Conservation (phyloP, 768 basidiomycete species). For the Piloderma croceum region DNA sequence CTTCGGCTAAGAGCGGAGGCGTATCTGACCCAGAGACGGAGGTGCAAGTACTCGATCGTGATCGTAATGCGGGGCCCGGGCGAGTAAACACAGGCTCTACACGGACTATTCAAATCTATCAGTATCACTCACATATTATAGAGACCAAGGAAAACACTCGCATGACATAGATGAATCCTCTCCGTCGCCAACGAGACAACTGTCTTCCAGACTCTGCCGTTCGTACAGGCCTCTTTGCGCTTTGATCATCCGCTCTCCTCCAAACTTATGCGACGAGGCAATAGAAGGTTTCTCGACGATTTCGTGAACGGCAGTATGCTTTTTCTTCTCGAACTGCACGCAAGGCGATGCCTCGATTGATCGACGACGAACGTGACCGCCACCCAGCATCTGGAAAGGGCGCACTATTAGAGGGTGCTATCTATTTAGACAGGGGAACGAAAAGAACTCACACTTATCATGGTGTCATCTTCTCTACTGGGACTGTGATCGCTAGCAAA, state of each 20-base stretch:
- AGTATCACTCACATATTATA: slow-evolving; percentile 6
- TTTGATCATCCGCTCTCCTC: slow-evolving; percentile 61
- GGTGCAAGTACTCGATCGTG: slow-evolving; percentile 67
- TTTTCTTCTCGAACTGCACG: slow-evolving; percentile 58
- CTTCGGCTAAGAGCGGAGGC: slow-evolving; percentile 63
- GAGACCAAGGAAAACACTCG: slow-evolving; percentile 28
- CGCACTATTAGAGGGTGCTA: no score
- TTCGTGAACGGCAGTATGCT: slow-evolving; percentile 39
- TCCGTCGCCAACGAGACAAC: slow-evolving; percentile 57
- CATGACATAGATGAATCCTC: slow-evolving; percentile 53
- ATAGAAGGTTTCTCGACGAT: slow-evolving; percentile 64
- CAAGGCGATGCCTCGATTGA: slow-evolving; percentile 73
- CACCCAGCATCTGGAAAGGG: slow-evolving; percentile 73
- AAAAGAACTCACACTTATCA: slow-evolving; percentile 64
- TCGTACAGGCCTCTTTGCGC: slow-evolving; percentile 58
- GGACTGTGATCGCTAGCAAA: slow-evolving; percentile 42
- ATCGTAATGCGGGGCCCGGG: slow-evolving; percentile 43
- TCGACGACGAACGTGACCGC: slow-evolving; percentile 64
- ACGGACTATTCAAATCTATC: slow-evolving; percentile 29
- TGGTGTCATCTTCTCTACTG: slow-evolving; percentile 68
- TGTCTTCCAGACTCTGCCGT: slow-evolving; percentile 64
- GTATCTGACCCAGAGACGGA: slow-evolving; percentile 65
- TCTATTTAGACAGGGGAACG: no score
- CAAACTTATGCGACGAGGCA: slow-evolving; percentile 62
- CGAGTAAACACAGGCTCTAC: slow-evolving; percentile 57